Base-by-base conservation (phyloP, 305 asterid genomes). In the Striga hermonthica region DNA sequence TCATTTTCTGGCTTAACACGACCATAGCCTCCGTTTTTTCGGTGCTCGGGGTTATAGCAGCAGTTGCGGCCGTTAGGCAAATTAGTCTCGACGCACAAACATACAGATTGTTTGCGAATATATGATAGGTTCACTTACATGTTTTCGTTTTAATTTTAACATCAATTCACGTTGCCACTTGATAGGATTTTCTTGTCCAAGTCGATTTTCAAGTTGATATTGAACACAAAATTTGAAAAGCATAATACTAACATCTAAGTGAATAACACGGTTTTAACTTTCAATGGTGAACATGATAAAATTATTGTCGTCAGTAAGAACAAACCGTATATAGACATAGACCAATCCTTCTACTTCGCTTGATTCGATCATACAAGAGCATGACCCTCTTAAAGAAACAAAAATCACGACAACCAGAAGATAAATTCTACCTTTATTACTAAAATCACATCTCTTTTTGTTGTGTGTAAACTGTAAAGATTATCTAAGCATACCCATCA, bases 21-120 rank as follows among this genome's bases (percentile, higher is more conserved):
- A 41, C 72, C 13, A 82, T 90, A 57, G 94, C 89, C 4, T 76
- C 74, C 59, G 80, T 81, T 67, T 92, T 88, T 78, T 78, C 92
- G 22, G 71, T 67, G 4, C 69, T 86, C 64, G 95, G 80, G 31
- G 78, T 80, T 45, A 75, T 76, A 37, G 96, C 91, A 37, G 83
- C 98, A 61, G 79, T 92, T 67, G 96, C 98, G 55, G 94, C 98
- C 43, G 94, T 86, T 1, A 84, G 97, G 73, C 97, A 92, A 62
- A 86, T 93, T 10, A 78, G 77, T 55, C 89, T 93, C 39, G 98
- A 93, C 81, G 97, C 98, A 65, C 80, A 81, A 69, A 77, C 83
- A 59, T 93, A 78, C 48, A 47, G 60, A 59, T 71, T 92, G 65
- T 92, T 92, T n/a, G 97, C 98, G 31, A 84, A 92, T 74, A 54